Percentiles rank a stretch among this genome's conserved stretches.
phyloP scores from a whole-genome alignment of 345 rosid genomes.

The Isatis tinctoria region DNA sequence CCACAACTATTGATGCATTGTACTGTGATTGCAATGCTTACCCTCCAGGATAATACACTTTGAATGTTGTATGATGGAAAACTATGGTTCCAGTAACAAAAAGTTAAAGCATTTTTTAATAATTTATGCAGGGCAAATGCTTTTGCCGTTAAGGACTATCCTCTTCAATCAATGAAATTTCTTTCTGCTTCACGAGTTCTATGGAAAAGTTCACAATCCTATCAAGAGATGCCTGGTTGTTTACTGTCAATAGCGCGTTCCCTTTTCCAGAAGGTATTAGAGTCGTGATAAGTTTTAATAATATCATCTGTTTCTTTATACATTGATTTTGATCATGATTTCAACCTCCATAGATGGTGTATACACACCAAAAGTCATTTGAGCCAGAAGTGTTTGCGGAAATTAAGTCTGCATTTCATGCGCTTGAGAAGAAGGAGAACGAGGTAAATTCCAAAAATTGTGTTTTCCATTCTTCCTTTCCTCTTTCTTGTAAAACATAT shows the following conservation, averaged over 20 bases:
- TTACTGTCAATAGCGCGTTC: slow-evolving; percentile 53
- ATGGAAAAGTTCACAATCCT: slow-evolving; percentile 47
- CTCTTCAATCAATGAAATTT: slow-evolving; percentile 42
- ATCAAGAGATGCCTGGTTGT: slow-evolving; percentile 36
- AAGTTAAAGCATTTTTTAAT: neutral
- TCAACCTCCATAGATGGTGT: slow-evolving; percentile 55
- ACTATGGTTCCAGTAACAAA: neutral
- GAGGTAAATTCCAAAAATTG: slow-evolving; percentile 38
- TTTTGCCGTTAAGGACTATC: slow-evolving; percentile 54
- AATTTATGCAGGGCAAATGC: slow-evolving; percentile 43
- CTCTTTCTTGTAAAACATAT: slow-evolving; percentile 12
- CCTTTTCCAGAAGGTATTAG: slow-evolving; percentile 64
- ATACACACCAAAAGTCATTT: slow-evolving; percentile 63
- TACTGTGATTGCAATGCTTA: neutral
- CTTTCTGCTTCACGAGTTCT: slow-evolving; percentile 51
- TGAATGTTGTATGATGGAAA: slow-evolving; percentile 8
- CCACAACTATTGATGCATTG: neutral
- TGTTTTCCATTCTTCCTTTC: neutral
- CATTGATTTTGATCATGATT: neutral
- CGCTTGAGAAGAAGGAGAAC: slow-evolving; percentile 32
- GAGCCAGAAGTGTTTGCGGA: slow-evolving; percentile 49
- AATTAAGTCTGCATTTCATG: slow-evolving; percentile 49
- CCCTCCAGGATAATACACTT: slow-evolving; percentile 11
- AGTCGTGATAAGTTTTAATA: slow-evolving; percentile 4
- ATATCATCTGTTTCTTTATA: slow-evolving; percentile 3